Evolutionary conservation across 306 rosid species (phyloP), one percentile per base, ranked within the genome.

Genomic region (Begonia fuchsioides): DNA sequence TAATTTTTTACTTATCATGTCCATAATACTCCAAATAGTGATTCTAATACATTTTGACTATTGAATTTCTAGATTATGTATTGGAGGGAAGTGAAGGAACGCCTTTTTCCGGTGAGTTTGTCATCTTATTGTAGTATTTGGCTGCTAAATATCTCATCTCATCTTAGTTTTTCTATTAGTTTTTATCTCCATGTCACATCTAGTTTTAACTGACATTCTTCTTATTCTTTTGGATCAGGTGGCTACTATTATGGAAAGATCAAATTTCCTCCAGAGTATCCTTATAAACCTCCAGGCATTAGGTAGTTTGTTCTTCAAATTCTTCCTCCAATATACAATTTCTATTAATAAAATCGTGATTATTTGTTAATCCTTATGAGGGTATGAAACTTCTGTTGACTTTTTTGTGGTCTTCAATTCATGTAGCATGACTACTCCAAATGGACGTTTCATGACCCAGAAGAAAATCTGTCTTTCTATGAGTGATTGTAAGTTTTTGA

Each of bases 31-130:
- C 7, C 35, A 26, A 26, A 1, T 26, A 4, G 35, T 2, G 35
- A 26, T 26, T 26, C 35, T 26, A 26, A 26, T 55, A 61, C 17
- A 60, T 59, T 17, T 50, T 18, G 8, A 9, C 53, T 16, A 19
- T 52, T 44, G 39, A 48, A 64, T 35, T 65, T 64, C 52, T 78
- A 90, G 98, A 90, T 80, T 90, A 85, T 17, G 86, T 90, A 45
- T 60, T 90, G 77, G 98, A 90, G 76, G 98, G 98, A 81, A 85
- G 94, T 41, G 92, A 86, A 69, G 98, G 87, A 64, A 90, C 98
- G 45, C 93, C 98, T 51, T 90, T 90, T 77, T 77, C 94, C 62
- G 95, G 98, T 92, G 56, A 54, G 74, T 65, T 8, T 32, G n/a
- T 13, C 9, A 15, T 17, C 6, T 3, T 2, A 35, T 20, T 39